A percentile compares a stretch with the other conserved stretches of the same genome.
These are phyloP conservation scores for Pleurotus djamor DNA, from an alignment of 768 basidiomycete genomes.

Conservation along the genomic window DNA sequence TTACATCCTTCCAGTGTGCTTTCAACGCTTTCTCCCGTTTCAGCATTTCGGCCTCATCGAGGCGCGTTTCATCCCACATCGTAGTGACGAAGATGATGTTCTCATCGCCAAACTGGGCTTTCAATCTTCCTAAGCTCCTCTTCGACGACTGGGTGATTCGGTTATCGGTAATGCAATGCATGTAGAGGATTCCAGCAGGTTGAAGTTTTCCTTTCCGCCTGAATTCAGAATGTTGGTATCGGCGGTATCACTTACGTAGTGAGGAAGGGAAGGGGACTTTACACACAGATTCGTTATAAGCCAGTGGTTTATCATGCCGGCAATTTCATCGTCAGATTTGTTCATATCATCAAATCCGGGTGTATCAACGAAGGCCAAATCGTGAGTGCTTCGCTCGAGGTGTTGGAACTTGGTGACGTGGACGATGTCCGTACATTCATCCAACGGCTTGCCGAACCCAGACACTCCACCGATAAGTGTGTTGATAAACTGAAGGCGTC, in stretches of 20 bases:
- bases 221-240: constrained; percentile 8
- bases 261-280: too few species aligned
- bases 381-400: constrained; percentile 30
- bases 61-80: constrained; percentile 41
- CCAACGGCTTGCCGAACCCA: constrained; percentile 40
- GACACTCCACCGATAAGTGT: constrained; percentile 45
- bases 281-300: not conserved
- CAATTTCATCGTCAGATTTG: constrained; percentile 40
- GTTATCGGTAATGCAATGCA: constrained; percentile 52
- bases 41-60: constrained; percentile 30
- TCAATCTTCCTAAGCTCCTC: constrained; percentile 46
- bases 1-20: too few species aligned
- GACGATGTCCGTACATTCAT: constrained; percentile 49
- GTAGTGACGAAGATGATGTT: constrained; percentile 49
- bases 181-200: constrained; percentile 42
- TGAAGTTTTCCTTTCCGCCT: constrained; percentile 21
- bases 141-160: constrained; percentile 41
- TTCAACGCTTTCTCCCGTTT: too few species aligned
- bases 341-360: constrained; percentile 57
- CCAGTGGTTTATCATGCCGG: constrained; percentile 34
- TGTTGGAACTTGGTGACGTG: constrained; percentile 37
- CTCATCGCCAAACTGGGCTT: constrained; percentile 41
- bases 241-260: too few species aligned
- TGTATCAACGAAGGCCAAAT: constrained; percentile 49
- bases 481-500: constrained; percentile 49